A percentile compares a stretch with the other conserved stretches of the same genome.
Evolutionary conservation across 148 eudicot genomes (phyloP).

Genomic region (Vaccinium corymbosum): DNA sequence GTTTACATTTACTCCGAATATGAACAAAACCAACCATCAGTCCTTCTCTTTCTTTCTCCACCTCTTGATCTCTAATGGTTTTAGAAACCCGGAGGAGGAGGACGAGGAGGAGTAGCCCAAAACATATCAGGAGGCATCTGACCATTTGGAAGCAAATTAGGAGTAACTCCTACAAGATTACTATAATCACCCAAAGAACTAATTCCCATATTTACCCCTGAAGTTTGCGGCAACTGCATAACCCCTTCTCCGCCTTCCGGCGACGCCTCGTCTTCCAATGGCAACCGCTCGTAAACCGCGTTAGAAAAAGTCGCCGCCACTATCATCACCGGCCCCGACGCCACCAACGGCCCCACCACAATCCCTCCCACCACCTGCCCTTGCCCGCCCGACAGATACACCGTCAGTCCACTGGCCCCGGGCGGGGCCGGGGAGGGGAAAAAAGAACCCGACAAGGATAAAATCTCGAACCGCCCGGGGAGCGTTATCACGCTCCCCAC

Average conservation of each 20-base stretch:
- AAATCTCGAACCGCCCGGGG: slow-evolving; percentile 77
- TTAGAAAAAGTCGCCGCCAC: slow-evolving; percentile 86
- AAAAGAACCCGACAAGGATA: slow-evolving; percentile 66
- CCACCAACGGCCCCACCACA: slow-evolving; percentile 61
- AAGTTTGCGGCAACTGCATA: not conserved
- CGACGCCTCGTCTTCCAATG: slow-evolving; percentile 44
- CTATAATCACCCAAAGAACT: not conserved
- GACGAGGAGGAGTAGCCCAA: slow-evolving; percentile 6
- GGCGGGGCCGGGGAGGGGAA: slow-evolving; percentile 85
- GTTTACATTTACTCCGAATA: not conserved
- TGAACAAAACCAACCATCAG: not conserved
- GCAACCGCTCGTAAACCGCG: slow-evolving; percentile 77
- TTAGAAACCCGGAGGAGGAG: not conserved
- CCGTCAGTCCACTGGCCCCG: slow-evolving; percentile 62
- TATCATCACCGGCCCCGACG: slow-evolving; percentile 64
- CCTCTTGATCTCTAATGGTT: not conserved
- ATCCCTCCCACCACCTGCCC: slow-evolving; percentile 87
- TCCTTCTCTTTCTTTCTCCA: not conserved
- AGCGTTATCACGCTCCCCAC: slow-evolving; percentile 51
- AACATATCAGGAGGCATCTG: not conserved
- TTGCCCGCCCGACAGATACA: slow-evolving; percentile 75
- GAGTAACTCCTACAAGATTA: not conserved
- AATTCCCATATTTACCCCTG: not conserved
- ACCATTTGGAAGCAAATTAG: slow-evolving; percentile 1
- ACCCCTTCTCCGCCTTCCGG: slow-evolving; percentile 14